Conservation (phyloP, 169 alveolate species). For the Plasmodium blacklocki region DNA sequence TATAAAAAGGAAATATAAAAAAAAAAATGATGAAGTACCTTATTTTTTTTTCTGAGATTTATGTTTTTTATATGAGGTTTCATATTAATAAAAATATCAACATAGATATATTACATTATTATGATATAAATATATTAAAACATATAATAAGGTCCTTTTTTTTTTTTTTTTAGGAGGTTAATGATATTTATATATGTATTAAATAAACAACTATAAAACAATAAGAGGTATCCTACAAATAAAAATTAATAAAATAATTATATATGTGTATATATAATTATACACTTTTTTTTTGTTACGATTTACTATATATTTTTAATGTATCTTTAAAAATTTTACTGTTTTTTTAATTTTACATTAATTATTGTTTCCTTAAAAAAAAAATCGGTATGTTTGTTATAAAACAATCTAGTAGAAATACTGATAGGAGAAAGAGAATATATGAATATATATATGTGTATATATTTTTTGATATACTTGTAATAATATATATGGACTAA, state of each 20-base stretch:
- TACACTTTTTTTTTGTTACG: background rate
- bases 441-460: background rate
- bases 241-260: constrained; percentile 21
- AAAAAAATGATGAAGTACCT: too few relatives aligned
- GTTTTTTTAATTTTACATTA: constrained; percentile 25
- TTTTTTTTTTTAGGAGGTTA: background rate
- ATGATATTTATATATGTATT: constrained; percentile 33
- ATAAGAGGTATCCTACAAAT: constrained; percentile 35
- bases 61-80: too few relatives aligned
- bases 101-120: too few relatives aligned
- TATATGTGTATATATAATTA: background rate
- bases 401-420: constrained; percentile 55
- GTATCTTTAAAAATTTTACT: constrained; percentile 34
- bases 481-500: background rate
- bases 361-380: constrained; percentile 46
- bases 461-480: background rate
- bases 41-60: too few relatives aligned
- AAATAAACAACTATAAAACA: constrained; percentile 65
- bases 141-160: background rate
- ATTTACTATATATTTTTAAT: constrained; percentile 3
- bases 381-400: constrained; percentile 56
- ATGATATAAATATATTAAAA: too few relatives aligned
- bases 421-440: constrained; percentile 11
- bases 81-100: too few relatives aligned
- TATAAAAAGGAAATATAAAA: too few relatives aligned